Evolutionary conservation across 495 filamentous ascomycete genomes (phyloP), one percentile per base, ranked within the genome.

Genomic region (Aspergillus olivimuriae): DNA sequence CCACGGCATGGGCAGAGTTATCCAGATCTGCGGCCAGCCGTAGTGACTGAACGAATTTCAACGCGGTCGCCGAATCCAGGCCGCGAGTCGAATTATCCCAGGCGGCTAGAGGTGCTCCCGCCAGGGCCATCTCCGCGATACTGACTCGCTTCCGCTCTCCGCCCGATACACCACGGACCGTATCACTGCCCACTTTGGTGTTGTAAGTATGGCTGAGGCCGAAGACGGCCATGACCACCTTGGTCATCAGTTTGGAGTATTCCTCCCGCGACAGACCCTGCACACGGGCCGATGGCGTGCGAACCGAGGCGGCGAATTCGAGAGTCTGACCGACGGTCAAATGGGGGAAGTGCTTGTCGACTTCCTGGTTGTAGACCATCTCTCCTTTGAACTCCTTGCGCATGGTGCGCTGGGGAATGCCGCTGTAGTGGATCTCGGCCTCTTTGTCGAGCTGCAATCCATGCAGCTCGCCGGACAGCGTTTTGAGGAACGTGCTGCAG

Each of bases 51-150:
- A 75, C 66, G 33, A 68, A 69, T 35, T 88, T 82, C 38, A 92
- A 71, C 0, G 88, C 88, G 0, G 86, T 92, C 9, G 81, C 84
- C 2, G 83, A 81, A 53, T 95, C 89, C 22, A 94, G 69, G 23
- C 88, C 89, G 46, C 89, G 77, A 2, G 87, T 91, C 21, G 76
- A 81, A 62, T 95, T 92, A 56, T 94, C 88, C 85, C 87, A 92
- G 4, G 77, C 83, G 32, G 76, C 72, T 14, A 94, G 63, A 35
- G 78, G 80, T 8, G 81, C 81, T 36, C 81, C 80, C 8, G 81
- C 80, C 15, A 87, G 65, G 56, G 87, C 78, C 55, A 73, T 73
- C 53, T 80, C 66, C 4, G 68, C 70, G 33, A 73, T 71, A 55
- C 56, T 58, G 11, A 70, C 65, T n/a, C 65, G 80, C 69, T 91